These are phyloP conservation scores for Axilococcus clingmanii DNA, from an alignment of 139 green algal species.

Conservation along the genomic window DNA sequence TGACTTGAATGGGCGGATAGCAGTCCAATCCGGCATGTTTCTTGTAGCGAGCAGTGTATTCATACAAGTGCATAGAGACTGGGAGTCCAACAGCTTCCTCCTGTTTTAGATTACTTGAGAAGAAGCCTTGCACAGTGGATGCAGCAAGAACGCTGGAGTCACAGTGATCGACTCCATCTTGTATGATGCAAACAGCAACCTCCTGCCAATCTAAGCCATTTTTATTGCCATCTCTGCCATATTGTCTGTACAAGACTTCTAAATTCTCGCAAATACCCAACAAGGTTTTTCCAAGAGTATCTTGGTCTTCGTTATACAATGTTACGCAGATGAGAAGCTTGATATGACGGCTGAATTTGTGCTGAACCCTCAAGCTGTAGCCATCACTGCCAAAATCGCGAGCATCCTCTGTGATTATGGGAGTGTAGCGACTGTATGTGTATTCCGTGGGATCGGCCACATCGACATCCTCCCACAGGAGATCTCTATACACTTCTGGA, in stretches of 20 bases:
- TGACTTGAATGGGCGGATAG: conserved; percentile 31
- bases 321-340: conserved; percentile 32
- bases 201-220: conserved; percentile 35
- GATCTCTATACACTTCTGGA: conserved; percentile 24
- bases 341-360: conserved; percentile 24
- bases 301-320: conserved; percentile 34
- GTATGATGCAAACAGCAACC: conserved; percentile 27
- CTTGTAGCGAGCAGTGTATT: conserved; percentile 34
- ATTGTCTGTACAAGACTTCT: conserved; percentile 31
- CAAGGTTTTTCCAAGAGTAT: conserved; percentile 34
- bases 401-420: conserved; percentile 26
- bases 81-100: conserved; percentile 17
- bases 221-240: conserved; percentile 12
- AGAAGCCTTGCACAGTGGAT: conserved; percentile 27
- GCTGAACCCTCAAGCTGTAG: conserved; percentile 28
- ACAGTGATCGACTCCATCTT: conserved; percentile 18
- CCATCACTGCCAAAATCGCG: conserved; percentile 33
- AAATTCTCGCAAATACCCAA: conserved; percentile 34
- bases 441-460: conserved; percentile 29
- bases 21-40: conserved; percentile 32
- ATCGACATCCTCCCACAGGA: conserved; percentile 31
- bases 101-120: conserved; percentile 20
- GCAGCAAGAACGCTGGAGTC: conserved; percentile 16
- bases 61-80: conserved; percentile 24
- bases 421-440: conserved; percentile 29